phyloP scores from a whole-genome alignment of 306 rosid genomes.

The Corylus avellana region DNA sequence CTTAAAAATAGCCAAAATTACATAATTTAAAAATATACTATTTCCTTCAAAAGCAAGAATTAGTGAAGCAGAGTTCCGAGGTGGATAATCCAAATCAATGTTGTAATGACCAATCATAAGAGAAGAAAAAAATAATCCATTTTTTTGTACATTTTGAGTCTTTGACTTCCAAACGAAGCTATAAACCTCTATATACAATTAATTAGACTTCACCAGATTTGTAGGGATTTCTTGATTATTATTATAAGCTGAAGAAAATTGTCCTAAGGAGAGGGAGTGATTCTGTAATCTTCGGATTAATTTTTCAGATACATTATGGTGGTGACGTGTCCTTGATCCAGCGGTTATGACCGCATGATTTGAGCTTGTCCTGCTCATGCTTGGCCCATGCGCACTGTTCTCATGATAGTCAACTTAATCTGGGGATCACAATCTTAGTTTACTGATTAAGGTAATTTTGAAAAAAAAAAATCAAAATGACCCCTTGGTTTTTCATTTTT shows the following conservation, averaged over 20 bases:
- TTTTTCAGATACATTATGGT: slow-evolving; percentile 31
- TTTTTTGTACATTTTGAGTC: neutral
- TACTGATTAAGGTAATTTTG: too few relatives aligned
- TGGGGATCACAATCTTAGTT: slow-evolving; percentile 15
- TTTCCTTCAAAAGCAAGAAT: too few relatives aligned
- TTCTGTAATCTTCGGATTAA: slow-evolving; percentile 14
- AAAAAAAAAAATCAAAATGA: too few relatives aligned
- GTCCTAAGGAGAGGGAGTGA: slow-evolving; percentile 22
- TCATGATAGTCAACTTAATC: slow-evolving; percentile 18
- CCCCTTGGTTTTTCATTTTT: too few relatives aligned
- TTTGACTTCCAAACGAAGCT: slow-evolving; percentile 12
- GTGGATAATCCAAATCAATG: too few relatives aligned
- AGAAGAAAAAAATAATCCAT: slow-evolving; percentile 20
- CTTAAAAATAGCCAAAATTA: too few relatives aligned
- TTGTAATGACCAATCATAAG: slow-evolving; percentile 24
- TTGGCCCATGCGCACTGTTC: slow-evolving; percentile 5
- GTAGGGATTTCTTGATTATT: slow-evolving; percentile 48
- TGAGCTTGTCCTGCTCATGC: slow-evolving; percentile 17
- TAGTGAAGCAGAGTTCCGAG: too few relatives aligned
- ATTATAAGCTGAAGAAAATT: slow-evolving; percentile 30
- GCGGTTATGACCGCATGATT: slow-evolving; percentile 17
- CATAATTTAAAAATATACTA: too few relatives aligned
- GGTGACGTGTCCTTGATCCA: slow-evolving; percentile 35
- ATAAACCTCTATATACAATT: slow-evolving; percentile 7
- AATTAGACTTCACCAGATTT: slow-evolving; percentile 49